Evolutionary conservation across 345 rosid genomes (phyloP), one percentile per base, ranked within the genome.

Genomic region (Bruguiera parviflora): DNA sequence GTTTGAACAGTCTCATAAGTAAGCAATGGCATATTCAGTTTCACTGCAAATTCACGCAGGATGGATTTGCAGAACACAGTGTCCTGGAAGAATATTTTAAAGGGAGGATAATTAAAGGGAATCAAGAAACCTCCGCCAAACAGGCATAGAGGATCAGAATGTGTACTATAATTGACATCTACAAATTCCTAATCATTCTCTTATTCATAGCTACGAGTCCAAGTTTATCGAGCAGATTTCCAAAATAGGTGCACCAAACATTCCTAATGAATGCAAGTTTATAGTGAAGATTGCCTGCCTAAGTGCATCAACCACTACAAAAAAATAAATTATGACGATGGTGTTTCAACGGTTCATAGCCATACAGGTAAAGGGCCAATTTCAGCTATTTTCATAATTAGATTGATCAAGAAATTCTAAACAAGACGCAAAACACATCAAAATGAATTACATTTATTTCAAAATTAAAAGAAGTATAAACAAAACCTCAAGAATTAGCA

Each of bases 31-130:
- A 81, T 3, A 9, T 66, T 66, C 76, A 60, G 78, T 75, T 79
- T 83, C 52, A 46, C 80, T 0, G 77, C 84, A 81, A 71, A 83
- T 63, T 85, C 89, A 65, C 81, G 49, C 64, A 85, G 66, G 58
- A 85, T 83, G 39, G 79, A 75, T 61, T 83, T 85, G 82, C 87
- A 79, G 61, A 81, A 75, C 6, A 77, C 16, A 0, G 55, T 63
- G 66, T 75, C 80, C 87, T 85, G 76, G 35, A 67, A 6, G 63
- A 18, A 10, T 22, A 20, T 56, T 22, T 22, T 25, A 59, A 57
- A 58, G 58, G 51, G 25, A 43, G 18, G 1, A 11, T 43, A 56
- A 25, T 32, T 11, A 18, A 19, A 58, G 27, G 18, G 37, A 56
- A 32, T 19, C 18, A 61, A 47, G 33, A 20, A 19, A 18, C 9